Evolutionary conservation across 352 stramenopile species (phyloP).

Genomic region (Globisporangium nodosum): DNA sequence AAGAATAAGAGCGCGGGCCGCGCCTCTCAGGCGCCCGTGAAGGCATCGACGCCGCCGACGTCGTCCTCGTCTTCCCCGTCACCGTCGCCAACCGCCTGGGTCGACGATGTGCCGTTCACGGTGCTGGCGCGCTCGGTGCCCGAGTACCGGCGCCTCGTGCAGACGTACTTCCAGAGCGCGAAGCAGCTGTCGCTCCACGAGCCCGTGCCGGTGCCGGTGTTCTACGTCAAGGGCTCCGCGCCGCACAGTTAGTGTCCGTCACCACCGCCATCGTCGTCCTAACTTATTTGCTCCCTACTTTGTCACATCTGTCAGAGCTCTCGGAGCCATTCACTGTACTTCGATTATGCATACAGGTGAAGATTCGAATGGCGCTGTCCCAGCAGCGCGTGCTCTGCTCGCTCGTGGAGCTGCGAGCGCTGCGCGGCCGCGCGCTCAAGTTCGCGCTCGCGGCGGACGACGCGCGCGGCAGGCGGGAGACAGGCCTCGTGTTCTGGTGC

Average conservation of each 20-base stretch:
- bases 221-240: constrained; percentile 32
- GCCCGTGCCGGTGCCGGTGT: constrained; percentile 50
- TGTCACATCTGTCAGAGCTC: not conserved
- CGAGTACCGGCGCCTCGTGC: constrained; percentile 63
- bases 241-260: constrained; percentile 5
- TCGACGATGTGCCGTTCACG: constrained; percentile 26
- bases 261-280: not conserved
- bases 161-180: constrained; percentile 50
- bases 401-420: constrained; percentile 33
- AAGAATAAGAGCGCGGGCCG: constrained; percentile 1
- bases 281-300: constrained; percentile 9
- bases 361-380: too few relatives aligned
- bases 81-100: not conserved
- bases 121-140: constrained; percentile 46
- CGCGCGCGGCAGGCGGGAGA: constrained; percentile 18
- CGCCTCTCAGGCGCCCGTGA: not conserved
- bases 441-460: constrained; percentile 32
- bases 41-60: not conserved
- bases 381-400: constrained; percentile 48
- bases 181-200: constrained; percentile 61
- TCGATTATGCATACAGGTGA: not conserved
- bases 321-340: not conserved
- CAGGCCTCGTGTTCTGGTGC: constrained; percentile 65
- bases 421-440: constrained; percentile 47
- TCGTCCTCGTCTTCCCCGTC: constrained; percentile 11